Evolutionary conservation across 305 asterid genomes (phyloP), one percentile per base, ranked within the genome.

Genomic region (Solanum hybrid): DNA sequence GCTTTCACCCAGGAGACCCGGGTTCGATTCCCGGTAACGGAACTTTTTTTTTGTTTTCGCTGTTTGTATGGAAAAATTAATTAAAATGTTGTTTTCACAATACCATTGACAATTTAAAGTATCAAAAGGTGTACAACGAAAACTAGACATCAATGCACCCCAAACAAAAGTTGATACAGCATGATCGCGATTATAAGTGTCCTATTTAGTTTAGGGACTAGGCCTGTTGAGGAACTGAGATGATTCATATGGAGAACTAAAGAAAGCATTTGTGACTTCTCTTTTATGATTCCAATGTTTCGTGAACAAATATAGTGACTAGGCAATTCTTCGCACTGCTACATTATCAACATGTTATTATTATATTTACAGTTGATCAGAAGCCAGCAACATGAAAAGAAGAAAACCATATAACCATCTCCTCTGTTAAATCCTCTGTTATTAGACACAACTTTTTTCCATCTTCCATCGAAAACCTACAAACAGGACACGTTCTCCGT

Each of bases 1-100:
- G 98, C 99, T 97, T 97, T 95, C 98, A 96, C 98, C 99, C 97
- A 95, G 98, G 98, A 24, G 98, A 94, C 98, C 98, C 96, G 27
- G 32, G 98, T 97, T 96, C 96, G 94, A 96, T 95, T 96, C 96
- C 98, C 96, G 98, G 98, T 86, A 92, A 90, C 89, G 95, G 96
- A 94, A 69, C 4, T 60, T 56, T 56, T 56, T 56, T 35, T 35
- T 34, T 34, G 4, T 69, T 69, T 26, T 71, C 4, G 26, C 24
- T 60, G 24, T 22, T 31, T 1, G 2, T 14, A 16, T 31, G 22
- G 64, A 46, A 46, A 14, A 46, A 46, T 46, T 13, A 46, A 46
- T 46, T 13, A 46, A 46, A 46, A 46, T 46, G 60, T 42, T 12
- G 56, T 40, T 40, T 40, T 40, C 51, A 40, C 51, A 40, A 40